phyloP scores from a whole-genome alignment of 257 asterid species.

The Knoxia roxburghii region DNA sequence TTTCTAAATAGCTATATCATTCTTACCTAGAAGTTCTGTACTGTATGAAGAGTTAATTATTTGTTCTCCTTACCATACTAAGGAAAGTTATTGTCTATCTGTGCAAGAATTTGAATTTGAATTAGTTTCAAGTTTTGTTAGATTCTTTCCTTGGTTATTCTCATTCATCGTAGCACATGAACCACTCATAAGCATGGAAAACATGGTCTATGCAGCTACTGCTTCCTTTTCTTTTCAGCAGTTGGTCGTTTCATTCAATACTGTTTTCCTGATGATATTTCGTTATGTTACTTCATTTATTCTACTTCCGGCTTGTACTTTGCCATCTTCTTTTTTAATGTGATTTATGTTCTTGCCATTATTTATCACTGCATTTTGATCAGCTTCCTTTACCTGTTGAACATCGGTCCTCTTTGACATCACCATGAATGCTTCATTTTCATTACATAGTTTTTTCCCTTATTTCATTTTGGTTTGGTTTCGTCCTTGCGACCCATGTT shows the following conservation, averaged over 20 bases:
- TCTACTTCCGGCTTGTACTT: background rate
- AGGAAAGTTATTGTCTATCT: background rate
- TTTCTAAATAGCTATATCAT: background rate
- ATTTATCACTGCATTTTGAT: background rate
- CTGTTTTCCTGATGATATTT: background rate
- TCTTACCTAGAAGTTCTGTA: background rate
- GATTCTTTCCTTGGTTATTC: background rate
- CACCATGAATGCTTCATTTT: background rate
- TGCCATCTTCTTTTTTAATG: background rate
- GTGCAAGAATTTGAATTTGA: background rate
- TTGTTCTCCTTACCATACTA: background rate
- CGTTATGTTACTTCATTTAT: background rate
- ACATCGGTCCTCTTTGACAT: background rate
- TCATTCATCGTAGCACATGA: background rate
- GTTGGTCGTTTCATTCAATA: background rate
- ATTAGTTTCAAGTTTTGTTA: background rate
- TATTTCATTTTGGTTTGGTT: background rate
- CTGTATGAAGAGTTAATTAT: background rate
- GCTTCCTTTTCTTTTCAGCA: background rate
- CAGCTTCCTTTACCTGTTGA: background rate
- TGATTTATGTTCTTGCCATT: background rate
- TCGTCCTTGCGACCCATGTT: background rate
- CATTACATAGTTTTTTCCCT: background rate
- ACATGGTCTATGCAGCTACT: conserved; percentile 4
- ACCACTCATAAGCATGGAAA: background rate